These are phyloP conservation scores for Coniella lustricola DNA, from an alignment of 2,329 filamentous ascomycete genomes.

Conservation along the genomic window DNA sequence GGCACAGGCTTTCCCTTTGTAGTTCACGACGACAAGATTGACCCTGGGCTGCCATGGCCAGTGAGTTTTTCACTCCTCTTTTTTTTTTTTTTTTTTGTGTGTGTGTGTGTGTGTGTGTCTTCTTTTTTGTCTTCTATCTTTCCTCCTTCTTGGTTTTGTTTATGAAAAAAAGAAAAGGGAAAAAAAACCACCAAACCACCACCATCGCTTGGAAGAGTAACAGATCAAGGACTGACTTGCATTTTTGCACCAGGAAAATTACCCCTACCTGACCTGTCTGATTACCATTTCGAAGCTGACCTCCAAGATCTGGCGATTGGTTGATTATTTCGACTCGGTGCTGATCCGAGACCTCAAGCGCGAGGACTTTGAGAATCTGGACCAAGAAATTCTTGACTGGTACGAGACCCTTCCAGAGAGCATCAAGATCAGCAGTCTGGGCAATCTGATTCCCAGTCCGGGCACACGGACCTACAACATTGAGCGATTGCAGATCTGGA, in stretches of 20 bases:
- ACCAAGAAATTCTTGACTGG: slow-evolving; percentile 82
- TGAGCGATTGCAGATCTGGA: slow-evolving; percentile 71
- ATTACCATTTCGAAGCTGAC: slow-evolving; percentile 75
- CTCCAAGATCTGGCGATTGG: slow-evolving; percentile 79
- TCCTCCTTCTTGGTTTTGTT: neutral
- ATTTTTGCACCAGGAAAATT: slow-evolving; percentile 34
- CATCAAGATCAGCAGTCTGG: slow-evolving; percentile 53
- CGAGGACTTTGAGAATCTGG: slow-evolving; percentile 72
- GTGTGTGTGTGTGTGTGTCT: too few relatives aligned
- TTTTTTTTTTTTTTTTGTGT: neutral
- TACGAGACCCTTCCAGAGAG: slow-evolving; percentile 65
- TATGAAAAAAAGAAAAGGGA: neutral
- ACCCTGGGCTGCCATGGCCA: slow-evolving; percentile 69
- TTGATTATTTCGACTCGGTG: slow-evolving; percentile 58
- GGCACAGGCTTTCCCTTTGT: slow-evolving; percentile 84
- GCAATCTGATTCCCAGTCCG: slow-evolving; percentile 42
- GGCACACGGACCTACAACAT: slow-evolving; percentile 56
- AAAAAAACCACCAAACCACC: too few relatives aligned
- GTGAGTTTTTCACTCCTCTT: slow-evolving; percentile 41
- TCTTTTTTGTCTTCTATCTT: too few relatives aligned
- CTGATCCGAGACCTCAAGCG: slow-evolving; percentile 59
- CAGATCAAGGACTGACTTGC: slow-evolving; percentile 17
- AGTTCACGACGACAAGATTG: slow-evolving; percentile 79
- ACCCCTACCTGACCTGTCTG: slow-evolving; percentile 76
- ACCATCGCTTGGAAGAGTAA: too few relatives aligned